Evolutionary conservation across 805 yeast genomes (phyloP), one percentile per base, ranked within the genome.

Genomic region (Lipomyces starkeyi): DNA sequence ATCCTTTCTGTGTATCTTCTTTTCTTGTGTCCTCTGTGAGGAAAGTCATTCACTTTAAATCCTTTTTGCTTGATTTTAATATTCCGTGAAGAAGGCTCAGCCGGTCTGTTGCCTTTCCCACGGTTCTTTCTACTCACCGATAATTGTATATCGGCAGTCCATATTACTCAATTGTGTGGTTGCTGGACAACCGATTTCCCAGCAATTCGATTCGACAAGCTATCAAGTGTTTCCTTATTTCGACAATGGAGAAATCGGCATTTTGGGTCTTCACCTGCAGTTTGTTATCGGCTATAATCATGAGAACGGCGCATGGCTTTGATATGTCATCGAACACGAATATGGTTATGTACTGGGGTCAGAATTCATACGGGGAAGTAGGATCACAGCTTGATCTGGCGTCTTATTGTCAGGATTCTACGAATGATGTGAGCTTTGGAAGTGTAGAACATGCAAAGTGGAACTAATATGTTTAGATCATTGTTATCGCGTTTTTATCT

Each of bases 291-390:
- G 49, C 49, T 17, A 43, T 17, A 3, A 3, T 53, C 2, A 1
- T 17, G 17, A 17, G 25, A 13, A 22, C 59, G n/a, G 17, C 55
- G 20, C 14, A 53, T 6, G 74, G 68, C 8, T 73, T 72, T 37
- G 71, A 73, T 57, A 67, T 71, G 14, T 54, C 69, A 22, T 77
- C 87, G 20, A 82, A 84, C 59, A 75, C 82, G 40, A 90, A 91
- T 71, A 86, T 91, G 52, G 97, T 89, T 27, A 83, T 90, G 7
- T 92, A 92, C 80, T 92, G 97, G 97, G 97, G 97, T 63, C 97
- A 92, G 79, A 85, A 86, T 74, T 87, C 94, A 17, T 88, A 85
- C n/a, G 91, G 91, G 7, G 32, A 43, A 29, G 70, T 61, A 54
- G 66, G 69, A 54, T 62, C 71, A 57, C 87, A 86, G 73, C 75